Conservation (phyloP, 768 basidiomycete species). For the Mrakia gelida region DNA sequence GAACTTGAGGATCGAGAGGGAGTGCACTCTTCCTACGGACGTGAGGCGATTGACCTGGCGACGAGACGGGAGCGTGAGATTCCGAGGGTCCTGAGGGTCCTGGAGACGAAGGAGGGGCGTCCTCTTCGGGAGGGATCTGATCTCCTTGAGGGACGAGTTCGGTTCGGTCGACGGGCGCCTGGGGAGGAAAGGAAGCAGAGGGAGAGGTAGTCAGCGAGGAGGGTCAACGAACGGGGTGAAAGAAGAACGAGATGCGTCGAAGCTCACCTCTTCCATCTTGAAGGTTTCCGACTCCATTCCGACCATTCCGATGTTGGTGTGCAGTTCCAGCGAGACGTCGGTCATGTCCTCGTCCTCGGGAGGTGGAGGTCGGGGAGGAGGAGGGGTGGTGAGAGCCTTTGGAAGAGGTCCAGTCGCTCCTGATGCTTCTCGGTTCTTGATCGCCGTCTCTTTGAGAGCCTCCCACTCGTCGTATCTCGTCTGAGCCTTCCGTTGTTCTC, state of each 20-base stretch:
- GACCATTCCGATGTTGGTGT: slow-evolving; percentile 37
- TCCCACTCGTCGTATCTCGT: slow-evolving; percentile 86
- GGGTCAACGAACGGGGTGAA: slow-evolving; percentile 22
- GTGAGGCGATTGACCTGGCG: slow-evolving; percentile 57
- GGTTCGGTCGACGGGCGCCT: slow-evolving; percentile 67
- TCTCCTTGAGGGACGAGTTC: slow-evolving; percentile 48
- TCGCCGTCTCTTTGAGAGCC: slow-evolving; percentile 69
- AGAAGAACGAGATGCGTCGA: slow-evolving; percentile 45
- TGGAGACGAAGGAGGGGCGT: background rate
- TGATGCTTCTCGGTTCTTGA: slow-evolving; percentile 49
- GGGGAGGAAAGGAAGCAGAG: slow-evolving; percentile 35
- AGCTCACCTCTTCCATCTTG: slow-evolving; percentile 69
- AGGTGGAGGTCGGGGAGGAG: slow-evolving; percentile 70
- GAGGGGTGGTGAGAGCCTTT: slow-evolving; percentile 61
- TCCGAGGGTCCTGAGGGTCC: slow-evolving; percentile 44
- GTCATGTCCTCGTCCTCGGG: slow-evolving; percentile 80
- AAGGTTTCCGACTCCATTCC: slow-evolving; percentile 51
- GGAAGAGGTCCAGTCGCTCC: slow-evolving; percentile 53
- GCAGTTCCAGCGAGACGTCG: slow-evolving; percentile 84
- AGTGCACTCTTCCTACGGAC: slow-evolving; percentile 86
- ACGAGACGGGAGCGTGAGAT: slow-evolving; percentile 24
- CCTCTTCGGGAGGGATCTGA: background rate
- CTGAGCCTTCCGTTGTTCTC: slow-evolving; percentile 82
- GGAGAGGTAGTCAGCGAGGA: slow-evolving; percentile 37
- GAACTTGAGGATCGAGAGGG: slow-evolving; percentile 77